Evolutionary conservation across 1,284 basidiomycete genomes (phyloP).

Genomic region (Ceratobasidium theobromae): DNA sequence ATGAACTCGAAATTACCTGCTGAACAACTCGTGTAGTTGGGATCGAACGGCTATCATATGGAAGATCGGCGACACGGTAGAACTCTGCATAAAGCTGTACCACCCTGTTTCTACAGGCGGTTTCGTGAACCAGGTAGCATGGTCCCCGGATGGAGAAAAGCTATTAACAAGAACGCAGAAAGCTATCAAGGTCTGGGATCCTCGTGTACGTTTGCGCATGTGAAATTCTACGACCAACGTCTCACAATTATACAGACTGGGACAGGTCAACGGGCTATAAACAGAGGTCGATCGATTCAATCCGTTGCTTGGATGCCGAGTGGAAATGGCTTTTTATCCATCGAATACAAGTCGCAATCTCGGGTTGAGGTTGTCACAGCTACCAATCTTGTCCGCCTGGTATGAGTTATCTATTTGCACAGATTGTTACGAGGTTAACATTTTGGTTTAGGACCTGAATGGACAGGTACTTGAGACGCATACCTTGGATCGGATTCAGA

Average conservation of each 20-base stretch:
- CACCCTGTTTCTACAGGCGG: constrained; percentile 64
- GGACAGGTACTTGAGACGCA: constrained; percentile 52
- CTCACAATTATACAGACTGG: constrained; percentile 54
- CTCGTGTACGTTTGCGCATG: constrained; percentile 48
- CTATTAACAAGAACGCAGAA: constrained; percentile 43
- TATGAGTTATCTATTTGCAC: neutral
- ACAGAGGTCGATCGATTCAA: constrained; percentile 60
- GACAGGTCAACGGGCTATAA: constrained; percentile 69
- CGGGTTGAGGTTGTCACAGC: neutral
- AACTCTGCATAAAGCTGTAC: constrained; percentile 36
- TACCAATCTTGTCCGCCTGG: constrained; percentile 14
- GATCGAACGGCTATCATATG: constrained; percentile 74
- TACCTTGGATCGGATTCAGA: constrained; percentile 62
- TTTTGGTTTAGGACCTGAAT: constrained; percentile 50
- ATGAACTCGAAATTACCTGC: constrained; percentile 25
- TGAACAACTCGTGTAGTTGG: constrained; percentile 55
- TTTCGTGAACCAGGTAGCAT: constrained; percentile 77
- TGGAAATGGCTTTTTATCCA: constrained; percentile 51
- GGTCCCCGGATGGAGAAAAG: constrained; percentile 44
- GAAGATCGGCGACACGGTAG: constrained; percentile 51
- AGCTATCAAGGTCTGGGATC: constrained; percentile 75
- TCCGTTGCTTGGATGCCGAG: constrained; percentile 71
- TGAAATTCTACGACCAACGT: neutral
- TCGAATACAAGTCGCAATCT: constrained; percentile 27
- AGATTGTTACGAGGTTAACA: neutral